Evolutionary conservation across 169 alveolate species (phyloP), one percentile per base, ranked within the genome.

Genomic region (Plasmodium vivax): DNA sequence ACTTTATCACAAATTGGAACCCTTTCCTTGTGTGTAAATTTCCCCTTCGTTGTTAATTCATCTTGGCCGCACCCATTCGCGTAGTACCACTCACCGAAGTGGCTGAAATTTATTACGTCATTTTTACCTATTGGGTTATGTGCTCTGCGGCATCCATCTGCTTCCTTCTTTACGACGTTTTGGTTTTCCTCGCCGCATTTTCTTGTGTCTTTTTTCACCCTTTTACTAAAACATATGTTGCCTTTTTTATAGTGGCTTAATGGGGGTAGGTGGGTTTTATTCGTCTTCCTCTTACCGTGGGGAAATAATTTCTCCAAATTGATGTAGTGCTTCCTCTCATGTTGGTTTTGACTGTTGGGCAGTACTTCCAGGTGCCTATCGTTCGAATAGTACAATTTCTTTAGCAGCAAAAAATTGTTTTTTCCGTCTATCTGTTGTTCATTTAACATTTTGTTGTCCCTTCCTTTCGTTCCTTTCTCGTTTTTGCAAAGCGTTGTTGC

Each of bases 301-400:
- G 82, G 73, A 83, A 83, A 83, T 83, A 32, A 19, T 27, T 54
- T 83, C 45, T 83, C 72, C 23, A 83, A 58, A 58, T 83, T 83
- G 41, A 83, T 58, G 30, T 83, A 58, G 27, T 30, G 19, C 62
- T 83, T 83, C 47, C 56, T 62, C 41, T 58, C 74, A 83, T 83
- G 73, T 62, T 83, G 38, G 73, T 83, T 83, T 30, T 62, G 32
- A 9, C 41, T 16, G 30, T 83, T 83, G 16, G 81, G 81, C 16
- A 32, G 23, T 14, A 62, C 41, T n/a, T 83, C 58, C 43, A 30
- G 3, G 30, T 71, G 54, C 19, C 38, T 71, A 71, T 84, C 30
- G 41, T 84, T 72, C 36, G 92, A 47, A 72, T 72, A 84, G 32
- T 71, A 71, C 23, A 71, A 2, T 6, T 72, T 84, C 71, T 84